phyloP scores from a whole-genome alignment of 2,329 filamentous ascomycete genomes.

The Cytospora schulzeri region DNA sequence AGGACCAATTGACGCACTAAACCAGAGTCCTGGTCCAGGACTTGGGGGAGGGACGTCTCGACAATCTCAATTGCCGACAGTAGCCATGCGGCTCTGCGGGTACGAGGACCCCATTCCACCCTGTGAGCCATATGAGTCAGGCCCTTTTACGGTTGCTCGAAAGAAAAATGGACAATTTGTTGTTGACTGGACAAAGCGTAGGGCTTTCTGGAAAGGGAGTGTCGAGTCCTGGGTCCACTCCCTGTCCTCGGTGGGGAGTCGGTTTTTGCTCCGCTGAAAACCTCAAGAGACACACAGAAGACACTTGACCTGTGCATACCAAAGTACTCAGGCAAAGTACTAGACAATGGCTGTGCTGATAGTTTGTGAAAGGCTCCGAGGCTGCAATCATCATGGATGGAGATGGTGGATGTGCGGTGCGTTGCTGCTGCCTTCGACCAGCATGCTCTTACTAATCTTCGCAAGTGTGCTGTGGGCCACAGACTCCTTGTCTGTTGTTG shows the following conservation, averaged over 20 bases:
- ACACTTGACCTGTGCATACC: background rate
- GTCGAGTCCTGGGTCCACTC: background rate
- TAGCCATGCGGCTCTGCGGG: conserved; percentile 11
- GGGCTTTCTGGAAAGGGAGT: background rate
- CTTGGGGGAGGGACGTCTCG: background rate
- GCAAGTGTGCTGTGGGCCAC: no score
- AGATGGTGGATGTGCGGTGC: background rate
- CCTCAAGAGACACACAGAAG: background rate
- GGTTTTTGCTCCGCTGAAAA: background rate
- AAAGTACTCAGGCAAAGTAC: background rate
- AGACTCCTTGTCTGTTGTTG: background rate
- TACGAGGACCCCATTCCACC: background rate
- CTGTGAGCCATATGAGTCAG: background rate
- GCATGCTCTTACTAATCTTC: background rate
- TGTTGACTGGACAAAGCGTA: background rate
- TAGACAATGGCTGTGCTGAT: background rate
- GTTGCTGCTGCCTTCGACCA: background rate
- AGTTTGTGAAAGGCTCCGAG: background rate
- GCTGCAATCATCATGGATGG: background rate
- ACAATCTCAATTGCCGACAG: background rate
- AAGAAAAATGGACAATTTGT: background rate
- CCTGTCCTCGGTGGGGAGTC: background rate
- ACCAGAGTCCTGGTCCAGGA: background rate
- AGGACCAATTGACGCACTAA: background rate
- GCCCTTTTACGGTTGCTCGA: background rate